A percentile compares a stretch with the other conserved stretches of the same genome.
Conservation (phyloP, 176 grass and related monocot species). For the Phoenix roebelenii region DNA sequence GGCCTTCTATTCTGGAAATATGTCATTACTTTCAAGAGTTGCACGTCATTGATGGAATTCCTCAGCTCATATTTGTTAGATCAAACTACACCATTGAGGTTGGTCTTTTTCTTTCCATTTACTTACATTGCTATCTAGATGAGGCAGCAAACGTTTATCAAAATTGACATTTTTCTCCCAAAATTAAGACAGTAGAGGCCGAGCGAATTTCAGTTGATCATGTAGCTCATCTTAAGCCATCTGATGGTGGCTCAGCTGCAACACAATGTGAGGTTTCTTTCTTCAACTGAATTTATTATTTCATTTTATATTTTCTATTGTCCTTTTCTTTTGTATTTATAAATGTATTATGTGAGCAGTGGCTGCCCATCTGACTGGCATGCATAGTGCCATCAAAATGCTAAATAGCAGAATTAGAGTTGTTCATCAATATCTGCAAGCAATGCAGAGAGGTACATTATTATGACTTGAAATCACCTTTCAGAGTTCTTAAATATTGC, state of each 20-base stretch:
- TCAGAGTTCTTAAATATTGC: too few relatives aligned
- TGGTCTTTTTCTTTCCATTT: constrained; percentile 21
- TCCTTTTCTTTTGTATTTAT: neutral
- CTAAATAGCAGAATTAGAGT: constrained; percentile 86
- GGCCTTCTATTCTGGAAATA: neutral
- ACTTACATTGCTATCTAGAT: constrained; percentile 1
- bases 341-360: constrained; percentile 46
- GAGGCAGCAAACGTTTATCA: constrained; percentile 7
- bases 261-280: constrained; percentile 72
- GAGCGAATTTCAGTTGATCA: constrained; percentile 98
- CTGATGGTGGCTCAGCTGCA: constrained; percentile 96
- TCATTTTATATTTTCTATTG: neutral
- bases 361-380: constrained; percentile 98
- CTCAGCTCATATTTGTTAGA: constrained; percentile 98
- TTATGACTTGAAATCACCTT: too few relatives aligned
- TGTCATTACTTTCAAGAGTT: constrained; percentile 47
- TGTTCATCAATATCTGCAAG: constrained; percentile 86
- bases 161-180: constrained; percentile 5
- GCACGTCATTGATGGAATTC: constrained; percentile 93
- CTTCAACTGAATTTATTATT: constrained; percentile 11
- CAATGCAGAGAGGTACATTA: constrained; percentile 75
- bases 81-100: constrained; percentile 99
- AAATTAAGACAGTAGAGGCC: constrained; percentile 85
- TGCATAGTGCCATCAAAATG: constrained; percentile 99
- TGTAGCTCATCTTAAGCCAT: constrained; percentile 98